Conservation (phyloP, 495 filamentous ascomycete genomes). For the Trichoderma reesei region DNA sequence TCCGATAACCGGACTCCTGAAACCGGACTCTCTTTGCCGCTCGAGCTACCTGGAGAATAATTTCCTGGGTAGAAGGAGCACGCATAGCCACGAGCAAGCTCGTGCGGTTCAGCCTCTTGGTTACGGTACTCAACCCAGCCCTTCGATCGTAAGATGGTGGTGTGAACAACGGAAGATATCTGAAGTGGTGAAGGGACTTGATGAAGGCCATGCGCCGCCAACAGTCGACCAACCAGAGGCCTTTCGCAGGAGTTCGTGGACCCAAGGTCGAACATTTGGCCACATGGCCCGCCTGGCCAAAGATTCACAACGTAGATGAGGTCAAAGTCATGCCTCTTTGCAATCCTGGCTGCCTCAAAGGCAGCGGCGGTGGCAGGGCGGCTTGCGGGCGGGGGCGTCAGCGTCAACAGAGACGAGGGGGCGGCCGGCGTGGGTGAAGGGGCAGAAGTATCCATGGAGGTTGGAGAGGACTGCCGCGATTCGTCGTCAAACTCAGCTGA, state of each 20-base stretch:
- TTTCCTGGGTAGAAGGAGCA: slow-evolving; percentile 30
- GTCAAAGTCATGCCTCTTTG: slow-evolving; percentile 30
- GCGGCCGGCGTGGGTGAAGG: neutral
- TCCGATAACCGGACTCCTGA: slow-evolving; percentile 1
- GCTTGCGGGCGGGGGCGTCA: slow-evolving; percentile 21
- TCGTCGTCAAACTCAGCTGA: neutral
- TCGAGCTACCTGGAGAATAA: slow-evolving; percentile 12
- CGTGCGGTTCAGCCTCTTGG: slow-evolving; percentile 18
- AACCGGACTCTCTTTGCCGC: neutral
- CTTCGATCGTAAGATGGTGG: slow-evolving; percentile 24
- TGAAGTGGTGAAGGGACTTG: slow-evolving; percentile 29
- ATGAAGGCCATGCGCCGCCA: slow-evolving; percentile 31
- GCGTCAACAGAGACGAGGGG: slow-evolving; percentile 16
- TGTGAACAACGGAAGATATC: slow-evolving; percentile 27
- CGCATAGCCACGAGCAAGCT: slow-evolving; percentile 30
- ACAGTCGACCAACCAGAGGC: slow-evolving; percentile 26
- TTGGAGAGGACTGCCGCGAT: slow-evolving; percentile 5
- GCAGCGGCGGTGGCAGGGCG: slow-evolving; percentile 27
- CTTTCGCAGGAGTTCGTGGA: neutral
- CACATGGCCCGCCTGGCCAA: slow-evolving; percentile 22
- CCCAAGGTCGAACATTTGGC: neutral
- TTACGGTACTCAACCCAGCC: slow-evolving; percentile 34
- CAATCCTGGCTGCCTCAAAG: slow-evolving; percentile 32
- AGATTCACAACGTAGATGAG: slow-evolving; percentile 36
- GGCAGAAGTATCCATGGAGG: slow-evolving; percentile 13